phyloP scores from a whole-genome alignment of 1,284 basidiomycete genomes.

The Naganishia cerealis region DNA sequence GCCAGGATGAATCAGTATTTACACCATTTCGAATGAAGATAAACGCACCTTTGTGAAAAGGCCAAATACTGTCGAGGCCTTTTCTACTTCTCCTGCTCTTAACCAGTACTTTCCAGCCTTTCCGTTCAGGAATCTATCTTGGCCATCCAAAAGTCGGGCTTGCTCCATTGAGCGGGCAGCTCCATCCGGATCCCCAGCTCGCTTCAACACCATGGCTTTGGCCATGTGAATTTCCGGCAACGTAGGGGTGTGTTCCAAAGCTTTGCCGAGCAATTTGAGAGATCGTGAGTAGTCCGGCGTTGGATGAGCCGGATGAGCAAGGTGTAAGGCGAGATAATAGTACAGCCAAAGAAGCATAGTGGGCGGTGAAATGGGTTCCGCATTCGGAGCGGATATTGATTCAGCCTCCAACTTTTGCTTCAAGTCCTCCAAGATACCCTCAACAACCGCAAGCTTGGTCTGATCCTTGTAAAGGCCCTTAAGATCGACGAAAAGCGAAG shows the following conservation, averaged over 20 bases:
- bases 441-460: constrained; percentile 67
- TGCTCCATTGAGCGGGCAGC: constrained; percentile 78
- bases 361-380: constrained; percentile 62
- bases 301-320: constrained; percentile 65
- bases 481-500: constrained; percentile 89
- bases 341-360: constrained; percentile 90
- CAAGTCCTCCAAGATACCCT: constrained; percentile 66
- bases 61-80: constrained; percentile 71
- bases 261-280: constrained; percentile 65
- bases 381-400: constrained; percentile 6
- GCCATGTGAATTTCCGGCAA: constrained; percentile 87
- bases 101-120: constrained; percentile 91
- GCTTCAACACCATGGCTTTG: constrained; percentile 81
- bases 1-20: not conserved
- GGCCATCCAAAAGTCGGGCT: constrained; percentile 82
- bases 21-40: not conserved
- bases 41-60: constrained; percentile 79
- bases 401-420: constrained; percentile 49
- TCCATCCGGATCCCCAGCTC: constrained; percentile 74
- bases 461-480: constrained; percentile 75
- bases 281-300: constrained; percentile 58
- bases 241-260: constrained; percentile 84
- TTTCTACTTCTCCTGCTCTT: constrained; percentile 72
- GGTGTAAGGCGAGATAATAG: constrained; percentile 91
- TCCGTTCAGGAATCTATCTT: constrained; percentile 93